Conservation (phyloP, 257 asterid genomes). For the Nicotiana undulata region DNA sequence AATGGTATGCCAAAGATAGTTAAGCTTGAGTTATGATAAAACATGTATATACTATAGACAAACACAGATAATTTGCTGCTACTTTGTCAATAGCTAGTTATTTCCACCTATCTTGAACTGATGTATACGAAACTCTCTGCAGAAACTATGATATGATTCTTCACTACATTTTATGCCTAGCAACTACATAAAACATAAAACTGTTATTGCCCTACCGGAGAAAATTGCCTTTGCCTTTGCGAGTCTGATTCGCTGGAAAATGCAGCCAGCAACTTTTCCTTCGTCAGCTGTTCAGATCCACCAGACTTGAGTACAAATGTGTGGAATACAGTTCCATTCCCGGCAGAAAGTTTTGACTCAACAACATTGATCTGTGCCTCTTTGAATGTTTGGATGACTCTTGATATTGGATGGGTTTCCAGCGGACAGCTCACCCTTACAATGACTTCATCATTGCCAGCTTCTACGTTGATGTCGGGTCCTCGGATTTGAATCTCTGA, state of each 20-base stretch:
- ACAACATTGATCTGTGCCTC: slow-evolving; percentile 43
- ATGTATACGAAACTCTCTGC: slow-evolving; percentile 5
- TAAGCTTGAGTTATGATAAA: background rate
- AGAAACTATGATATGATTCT: background rate
- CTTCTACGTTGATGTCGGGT: slow-evolving; percentile 35
- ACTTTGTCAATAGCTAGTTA: slow-evolving; percentile 5
- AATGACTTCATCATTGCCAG: slow-evolving; percentile 33
- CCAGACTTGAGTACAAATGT: slow-evolving; percentile 66
- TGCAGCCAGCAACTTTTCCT: slow-evolving; percentile 65
- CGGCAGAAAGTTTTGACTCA: slow-evolving; percentile 55
- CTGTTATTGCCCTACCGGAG: slow-evolving; percentile 20
- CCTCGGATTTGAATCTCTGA: slow-evolving; percentile 18
- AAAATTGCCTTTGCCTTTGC: slow-evolving; percentile 12
- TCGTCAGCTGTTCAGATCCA: slow-evolving; percentile 55
- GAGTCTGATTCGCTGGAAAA: slow-evolving; percentile 34
- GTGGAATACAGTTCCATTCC: slow-evolving; percentile 52
- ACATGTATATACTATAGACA: background rate
- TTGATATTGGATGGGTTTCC: slow-evolving; percentile 60
- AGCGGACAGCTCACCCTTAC: slow-evolving; percentile 59
- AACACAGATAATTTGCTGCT: background rate
- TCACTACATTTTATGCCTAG: background rate
- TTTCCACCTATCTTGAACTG: slow-evolving; percentile 4
- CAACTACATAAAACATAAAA: background rate
- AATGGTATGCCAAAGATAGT: background rate
- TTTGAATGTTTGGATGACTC: slow-evolving; percentile 53